These are phyloP conservation scores for Phlebiopsis gigantea DNA, from an alignment of 768 basidiomycete species.

Conservation along the genomic window DNA sequence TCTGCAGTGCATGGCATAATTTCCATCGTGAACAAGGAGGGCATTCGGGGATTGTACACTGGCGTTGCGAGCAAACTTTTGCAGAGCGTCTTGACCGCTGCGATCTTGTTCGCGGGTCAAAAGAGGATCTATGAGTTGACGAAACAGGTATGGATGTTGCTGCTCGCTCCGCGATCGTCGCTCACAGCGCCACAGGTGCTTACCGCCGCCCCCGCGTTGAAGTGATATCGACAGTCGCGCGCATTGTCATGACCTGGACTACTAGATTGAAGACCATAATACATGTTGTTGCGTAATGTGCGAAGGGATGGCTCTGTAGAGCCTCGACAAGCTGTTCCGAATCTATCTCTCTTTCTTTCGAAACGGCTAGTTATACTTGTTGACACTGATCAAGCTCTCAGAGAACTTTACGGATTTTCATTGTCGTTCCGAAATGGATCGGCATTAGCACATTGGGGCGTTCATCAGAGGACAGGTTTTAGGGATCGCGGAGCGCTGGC, in stretches of 20 bases:
- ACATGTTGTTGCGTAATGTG: neutral
- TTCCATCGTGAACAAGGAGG: conserved; percentile 75
- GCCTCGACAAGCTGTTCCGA: too few relatives aligned
- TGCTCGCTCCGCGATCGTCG: neutral
- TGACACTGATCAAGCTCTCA: too few relatives aligned
- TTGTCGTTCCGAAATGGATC: too few relatives aligned
- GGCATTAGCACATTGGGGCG: too few relatives aligned
- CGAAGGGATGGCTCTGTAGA: too few relatives aligned
- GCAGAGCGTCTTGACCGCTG: conserved; percentile 90
- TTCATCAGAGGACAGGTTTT: too few relatives aligned
- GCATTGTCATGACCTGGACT: neutral
- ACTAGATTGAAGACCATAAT: neutral
- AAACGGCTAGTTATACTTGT: too few relatives aligned
- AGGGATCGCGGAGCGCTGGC: too few relatives aligned
- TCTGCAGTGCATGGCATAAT: conserved; percentile 75
- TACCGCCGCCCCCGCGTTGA: neutral
- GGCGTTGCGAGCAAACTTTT: conserved; percentile 85
- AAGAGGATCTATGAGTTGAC: conserved; percentile 74
- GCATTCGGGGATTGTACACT: conserved; percentile 77
- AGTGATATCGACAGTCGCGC: neutral
- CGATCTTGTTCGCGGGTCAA: conserved; percentile 90
- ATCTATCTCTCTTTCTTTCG: too few relatives aligned
- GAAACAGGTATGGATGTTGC: conserved; percentile 34
- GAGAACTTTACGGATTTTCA: too few relatives aligned
- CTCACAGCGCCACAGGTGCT: neutral